Percentiles rank a stretch among this genome's conserved stretches.
Evolutionary conservation across 305 asterid species (phyloP).

Genomic region (Coffea humblotiana): DNA sequence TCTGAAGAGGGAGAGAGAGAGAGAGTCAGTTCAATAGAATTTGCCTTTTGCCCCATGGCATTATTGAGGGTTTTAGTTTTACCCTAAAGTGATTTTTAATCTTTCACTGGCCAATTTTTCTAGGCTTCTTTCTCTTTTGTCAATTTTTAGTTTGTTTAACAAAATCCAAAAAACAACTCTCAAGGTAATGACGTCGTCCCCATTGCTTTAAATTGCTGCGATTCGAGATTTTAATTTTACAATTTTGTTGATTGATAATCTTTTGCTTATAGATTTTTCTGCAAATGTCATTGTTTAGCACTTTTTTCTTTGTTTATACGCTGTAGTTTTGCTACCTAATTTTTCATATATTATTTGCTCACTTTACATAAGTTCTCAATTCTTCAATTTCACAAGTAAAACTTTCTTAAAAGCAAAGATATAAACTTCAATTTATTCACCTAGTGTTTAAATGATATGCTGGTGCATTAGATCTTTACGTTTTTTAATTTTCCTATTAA

Average conservation of each 20-base stretch:
- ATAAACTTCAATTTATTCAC: background rate
- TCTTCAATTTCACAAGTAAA: no score
- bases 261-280: background rate
- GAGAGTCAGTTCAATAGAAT: slow-evolving; percentile 2
- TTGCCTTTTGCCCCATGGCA: background rate
- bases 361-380: no score
- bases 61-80: background rate
- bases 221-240: background rate
- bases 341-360: no score
- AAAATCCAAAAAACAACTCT: background rate
- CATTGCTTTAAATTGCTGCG: no score
- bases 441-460: background rate
- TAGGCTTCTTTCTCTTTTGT: background rate
- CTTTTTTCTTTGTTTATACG: background rate
- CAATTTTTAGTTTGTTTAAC: background rate
- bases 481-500: no score
- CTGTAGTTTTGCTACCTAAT: background rate
- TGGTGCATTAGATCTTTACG: no score
- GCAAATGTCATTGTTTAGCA: background rate
- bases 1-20: background rate
- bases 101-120: background rate
- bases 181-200: background rate
- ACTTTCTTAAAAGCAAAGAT: no score
- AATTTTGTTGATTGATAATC: background rate
- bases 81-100: background rate